Conservation (phyloP, 495 filamentous ascomycete genomes). For the Aspergillus asperescens region DNA sequence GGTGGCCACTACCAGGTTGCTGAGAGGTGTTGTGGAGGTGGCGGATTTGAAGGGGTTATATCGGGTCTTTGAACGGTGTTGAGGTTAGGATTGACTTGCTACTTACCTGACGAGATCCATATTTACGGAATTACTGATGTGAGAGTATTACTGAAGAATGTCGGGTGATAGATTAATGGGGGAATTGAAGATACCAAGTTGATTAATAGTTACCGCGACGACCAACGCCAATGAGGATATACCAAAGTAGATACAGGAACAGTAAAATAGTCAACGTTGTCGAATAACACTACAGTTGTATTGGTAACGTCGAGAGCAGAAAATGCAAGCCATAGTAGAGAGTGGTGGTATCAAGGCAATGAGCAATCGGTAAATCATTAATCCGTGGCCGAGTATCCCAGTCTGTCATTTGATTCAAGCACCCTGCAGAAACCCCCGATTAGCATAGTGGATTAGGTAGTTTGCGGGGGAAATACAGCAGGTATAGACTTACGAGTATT, state of each 20-base stretch:
- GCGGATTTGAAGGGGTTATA: conserved; percentile 94
- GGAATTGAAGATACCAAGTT: background rate
- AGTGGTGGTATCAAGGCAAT: background rate
- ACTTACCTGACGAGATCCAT: too few relatives aligned
- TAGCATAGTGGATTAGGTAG: background rate
- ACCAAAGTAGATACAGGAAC: background rate
- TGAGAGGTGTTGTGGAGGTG: conserved; percentile 79
- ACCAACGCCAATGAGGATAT: conserved; percentile 7
- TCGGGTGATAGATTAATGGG: background rate
- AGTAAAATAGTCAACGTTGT: background rate
- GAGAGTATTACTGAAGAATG: too few relatives aligned
- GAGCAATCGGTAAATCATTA: conserved; percentile 28
- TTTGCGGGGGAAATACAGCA: background rate
- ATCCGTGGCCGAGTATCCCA: conserved; percentile 45
- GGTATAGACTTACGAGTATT: conserved; percentile 67
- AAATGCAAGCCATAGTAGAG: background rate
- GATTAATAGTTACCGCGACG: background rate
- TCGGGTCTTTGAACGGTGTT: conserved; percentile 95
- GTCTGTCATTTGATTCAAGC: conserved; percentile 48
- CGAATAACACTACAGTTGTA: background rate
- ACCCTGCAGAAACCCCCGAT: conserved; percentile 30
- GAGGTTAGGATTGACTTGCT: too few relatives aligned
- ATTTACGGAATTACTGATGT: too few relatives aligned
- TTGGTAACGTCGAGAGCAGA: background rate
- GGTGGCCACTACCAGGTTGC: conserved; percentile 73